Base-by-base conservation (phyloP, 2,329 filamentous ascomycete genomes). In the Aspergillus vadensis region DNA sequence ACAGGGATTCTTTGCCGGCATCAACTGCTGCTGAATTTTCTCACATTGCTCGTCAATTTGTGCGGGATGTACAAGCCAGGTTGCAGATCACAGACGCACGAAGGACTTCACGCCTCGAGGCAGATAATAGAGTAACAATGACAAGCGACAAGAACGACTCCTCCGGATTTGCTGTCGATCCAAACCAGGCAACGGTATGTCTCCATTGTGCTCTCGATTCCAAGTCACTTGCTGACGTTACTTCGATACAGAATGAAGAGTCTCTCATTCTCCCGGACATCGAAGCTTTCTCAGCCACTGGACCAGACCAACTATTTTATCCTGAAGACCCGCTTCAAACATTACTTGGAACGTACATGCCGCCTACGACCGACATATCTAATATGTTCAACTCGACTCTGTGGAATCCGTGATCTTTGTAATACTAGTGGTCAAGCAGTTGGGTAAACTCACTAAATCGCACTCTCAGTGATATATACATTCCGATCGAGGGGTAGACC, bases 21-120 rank as follows among this genome's bases (percentile, higher is more conserved):
- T 78, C 76, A 1, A 64, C 79, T 4, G 65, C 80, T 4, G 68
- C 74, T 2, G 75, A 79, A 43, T 79, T 80, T 58, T 71, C 76
- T 0, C 71, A 79, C 59, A 79, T 81, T 50, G 79, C 79, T 0
- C 68, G 77, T 2, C 74, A 80, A 43, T 80, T 79, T 36, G 73
- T 79, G 41, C 49, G 41, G 44, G 59, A 52, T 27, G 21, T 53
- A n/a, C 48, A 32, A 19, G 19, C 44, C 4, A 21, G 44, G 44
- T 15, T 19, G 8, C 44, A 23, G 5, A 25, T 12, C 44, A 23
- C 6, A 12, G 23, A 4, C 10, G 14, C 44, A 7, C 5, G 4
- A 12, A 23, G 8, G 19, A 15, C 10, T 23, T 25, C 8, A 14
- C 44, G 44, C 17, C 44, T 6, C 8, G 15, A 25, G 15, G 9